Base-by-base conservation (phyloP, 768 basidiomycete species). In the Paxillus involutus region DNA sequence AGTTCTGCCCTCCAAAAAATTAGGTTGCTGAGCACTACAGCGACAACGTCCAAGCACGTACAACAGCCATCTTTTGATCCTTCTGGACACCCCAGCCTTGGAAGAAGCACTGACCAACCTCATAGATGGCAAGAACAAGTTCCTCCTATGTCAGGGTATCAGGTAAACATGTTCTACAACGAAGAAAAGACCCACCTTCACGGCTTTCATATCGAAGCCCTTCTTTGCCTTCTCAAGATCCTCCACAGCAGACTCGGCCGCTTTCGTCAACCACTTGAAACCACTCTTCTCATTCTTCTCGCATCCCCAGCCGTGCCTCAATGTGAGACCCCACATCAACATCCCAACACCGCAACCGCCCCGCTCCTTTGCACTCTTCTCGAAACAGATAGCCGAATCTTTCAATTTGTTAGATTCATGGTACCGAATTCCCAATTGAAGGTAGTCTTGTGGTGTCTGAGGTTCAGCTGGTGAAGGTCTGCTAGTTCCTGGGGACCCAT, bases 61-160 rank as follows among this genome's bases (percentile, higher is more conserved):
- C 88, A 24, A 92, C 85, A 6, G 82, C 91, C 90, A 94, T 91
- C 77, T 88, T 91, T 74, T 89, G 86, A 70, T 95, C 91, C 67
- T 91, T 91, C 29, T 73, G 65, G 12, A 92, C 85, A 8, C 94
- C 94, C 92, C 93, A 95, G 1, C 93, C 94, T 48, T 92, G 90
- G 66, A 89, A 90, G 71, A 94, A 96, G 66, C 91, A 93, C 69
- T 92, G 90, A 1, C 91, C 94, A 4, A 95, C 91, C 71, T 95
- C 94, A 64, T 94, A 91, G 44, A 95, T 89, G 0, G 94, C 91
- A 19, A 95, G 77, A 17, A 94, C 86, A 13, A 96, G 80, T 69
- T 95, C 93, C 21, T 78, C 82, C 84, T 92, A 48, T 13, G 41
- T 16, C 13, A 2, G 6, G 1, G 4, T 11, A 21, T 58, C 16